Conservation (phyloP, 2,329 filamentous ascomycete species). For the Gaeumannomyces tritici region DNA sequence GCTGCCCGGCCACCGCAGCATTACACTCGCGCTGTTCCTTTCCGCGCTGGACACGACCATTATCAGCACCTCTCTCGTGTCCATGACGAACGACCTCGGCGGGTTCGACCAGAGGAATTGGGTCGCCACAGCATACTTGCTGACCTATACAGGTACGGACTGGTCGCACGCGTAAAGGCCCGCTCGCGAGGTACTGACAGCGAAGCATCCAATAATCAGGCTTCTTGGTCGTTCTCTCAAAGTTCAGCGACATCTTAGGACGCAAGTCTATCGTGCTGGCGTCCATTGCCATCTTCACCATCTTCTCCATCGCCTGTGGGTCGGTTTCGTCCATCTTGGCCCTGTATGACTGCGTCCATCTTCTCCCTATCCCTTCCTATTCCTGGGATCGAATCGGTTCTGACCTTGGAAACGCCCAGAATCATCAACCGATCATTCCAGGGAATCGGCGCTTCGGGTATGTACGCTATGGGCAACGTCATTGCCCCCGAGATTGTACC, state of each 20-base stretch:
- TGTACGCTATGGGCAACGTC: conserved; percentile 31
- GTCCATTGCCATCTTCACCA: conserved; percentile 22
- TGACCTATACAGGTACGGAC: conserved; percentile 34
- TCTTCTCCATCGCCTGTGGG: conserved; percentile 29
- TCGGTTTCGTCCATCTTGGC: conserved; percentile 17
- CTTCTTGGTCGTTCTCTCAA: conserved; percentile 30
- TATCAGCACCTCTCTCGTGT: conserved; percentile 38
- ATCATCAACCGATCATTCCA: conserved; percentile 29
- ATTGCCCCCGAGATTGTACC: conserved; percentile 25
- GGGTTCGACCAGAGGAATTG: conserved; percentile 27
- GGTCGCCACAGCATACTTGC: conserved; percentile 37
- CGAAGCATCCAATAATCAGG: conserved; percentile 12
- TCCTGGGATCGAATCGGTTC: neutral
- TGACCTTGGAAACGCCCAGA: conserved; percentile 6
- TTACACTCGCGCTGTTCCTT: conserved; percentile 24
- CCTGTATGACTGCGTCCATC: conserved; percentile 11
- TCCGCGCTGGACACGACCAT: conserved; percentile 38
- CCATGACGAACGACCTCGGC: conserved; percentile 28
- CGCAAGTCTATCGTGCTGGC: conserved; percentile 21
- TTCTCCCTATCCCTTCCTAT: neutral
- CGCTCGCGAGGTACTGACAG: no score
- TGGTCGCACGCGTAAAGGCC: neutral
- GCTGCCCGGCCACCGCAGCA: conserved; percentile 1
- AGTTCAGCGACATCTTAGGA: conserved; percentile 32
- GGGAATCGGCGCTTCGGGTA: conserved; percentile 35